phyloP scores from a whole-genome alignment of 345 rosid genomes.

The Eucalyptus pauciflora region DNA sequence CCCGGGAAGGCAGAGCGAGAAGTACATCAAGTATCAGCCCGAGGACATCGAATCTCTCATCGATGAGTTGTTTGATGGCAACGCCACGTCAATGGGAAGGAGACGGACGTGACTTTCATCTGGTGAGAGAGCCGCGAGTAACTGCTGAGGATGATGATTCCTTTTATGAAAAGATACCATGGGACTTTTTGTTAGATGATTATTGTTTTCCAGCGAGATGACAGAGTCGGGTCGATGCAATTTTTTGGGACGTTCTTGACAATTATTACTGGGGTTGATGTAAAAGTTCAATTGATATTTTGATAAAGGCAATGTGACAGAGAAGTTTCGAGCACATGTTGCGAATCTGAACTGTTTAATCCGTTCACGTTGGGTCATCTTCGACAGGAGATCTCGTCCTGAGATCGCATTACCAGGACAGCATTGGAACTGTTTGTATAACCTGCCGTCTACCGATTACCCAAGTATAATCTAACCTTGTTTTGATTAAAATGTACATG shows the following conservation, averaged over 20 bases:
- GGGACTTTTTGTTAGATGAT: background rate
- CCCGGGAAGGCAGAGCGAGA: constrained; percentile 55
- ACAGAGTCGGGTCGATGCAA: background rate
- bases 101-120: constrained; percentile 5
- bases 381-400: background rate
- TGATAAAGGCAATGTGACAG: background rate
- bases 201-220: background rate
- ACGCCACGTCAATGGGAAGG: constrained; percentile 36
- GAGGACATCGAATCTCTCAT: constrained; percentile 65
- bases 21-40: constrained; percentile 76
- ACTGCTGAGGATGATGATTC: background rate
- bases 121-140: background rate
- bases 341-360: background rate
- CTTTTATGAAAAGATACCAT: background rate
- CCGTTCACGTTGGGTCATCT: background rate
- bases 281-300: background rate
- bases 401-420: background rate
- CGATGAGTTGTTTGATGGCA: constrained; percentile 83
- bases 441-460: background rate
- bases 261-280: background rate
- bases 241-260: background rate
- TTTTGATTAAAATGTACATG: background rate
- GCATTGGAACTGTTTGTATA: background rate
- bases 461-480: background rate
- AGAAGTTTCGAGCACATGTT: background rate